Conservation (phyloP, 371 early-diverging fungal species). For the Actinomucor elegans region DNA sequence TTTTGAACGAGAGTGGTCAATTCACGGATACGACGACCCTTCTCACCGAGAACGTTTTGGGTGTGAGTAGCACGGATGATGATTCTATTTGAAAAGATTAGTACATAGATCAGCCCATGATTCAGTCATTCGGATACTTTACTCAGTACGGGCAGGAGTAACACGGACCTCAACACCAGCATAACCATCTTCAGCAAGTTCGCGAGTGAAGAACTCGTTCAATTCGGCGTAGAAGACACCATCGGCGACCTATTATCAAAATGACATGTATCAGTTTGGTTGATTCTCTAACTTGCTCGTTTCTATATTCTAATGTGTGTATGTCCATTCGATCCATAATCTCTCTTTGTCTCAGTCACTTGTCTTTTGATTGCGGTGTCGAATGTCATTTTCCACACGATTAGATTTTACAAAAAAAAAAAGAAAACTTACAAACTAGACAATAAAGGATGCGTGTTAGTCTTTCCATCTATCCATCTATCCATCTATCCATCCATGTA, state of each 20-base stretch:
- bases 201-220: constrained; percentile 98
- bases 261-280: background rate
- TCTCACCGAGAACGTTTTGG: constrained; percentile 97
- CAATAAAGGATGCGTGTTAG: background rate
- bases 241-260: constrained; percentile 87
- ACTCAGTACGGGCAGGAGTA: constrained; percentile 97
- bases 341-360: no score
- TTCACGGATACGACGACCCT: constrained; percentile 98
- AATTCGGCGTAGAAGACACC: constrained; percentile 99
- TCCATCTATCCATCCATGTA: constrained; percentile 27
- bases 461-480: background rate
- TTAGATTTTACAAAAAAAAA: background rate
- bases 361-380: no score
- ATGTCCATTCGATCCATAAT: background rate
- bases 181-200: constrained; percentile 89
- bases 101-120: no score
- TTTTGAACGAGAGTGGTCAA: constrained; percentile 98
- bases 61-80: constrained; percentile 99
- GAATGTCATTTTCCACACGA: no score
- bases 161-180: constrained; percentile 99
- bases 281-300: no score
- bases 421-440: constrained; percentile 52
- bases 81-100: constrained; percentile 52
- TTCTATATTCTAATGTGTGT: background rate
- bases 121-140: no score